Base-by-base conservation (phyloP, 208 protist species). In the Endotrypanum monterogeii region DNA sequence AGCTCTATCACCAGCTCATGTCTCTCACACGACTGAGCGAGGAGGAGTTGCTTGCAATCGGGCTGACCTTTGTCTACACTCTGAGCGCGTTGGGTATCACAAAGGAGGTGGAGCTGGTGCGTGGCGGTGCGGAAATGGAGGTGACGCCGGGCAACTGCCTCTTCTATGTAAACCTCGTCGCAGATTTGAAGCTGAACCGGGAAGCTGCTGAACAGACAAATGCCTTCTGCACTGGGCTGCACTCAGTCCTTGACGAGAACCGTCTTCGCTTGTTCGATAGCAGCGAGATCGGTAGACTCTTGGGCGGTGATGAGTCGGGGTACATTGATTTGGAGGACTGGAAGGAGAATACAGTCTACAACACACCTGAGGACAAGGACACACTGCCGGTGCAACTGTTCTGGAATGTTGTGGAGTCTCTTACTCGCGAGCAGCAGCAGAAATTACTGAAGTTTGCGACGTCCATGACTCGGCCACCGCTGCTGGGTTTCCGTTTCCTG, bases 131-230 rank as follows among this genome's bases (percentile, higher is more conserved):
- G 9, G 70, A 96, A 74, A 88, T 97, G 70, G 58, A 83, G 35
- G 96, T 99, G 51, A 98, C 89, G 0, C 70, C 78, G 37, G 82
- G 80, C 55, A 98, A 98, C 80, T 92, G 87, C 56, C 74, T 95
- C n/a, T 86, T 93, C 72, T 99, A 98, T 77, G 92, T 99, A 54
- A 85, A 95, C 66, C 88, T 96, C 46, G 78, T 98, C n/a, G 91
- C 95, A 0, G 81, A 98, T 83, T 98, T 91, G 66, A 95, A 92
- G 76, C 79, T 99, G 16, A 98, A 98, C 73, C 84, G 79, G 37
- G 92, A 98, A 78, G 91, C 89, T 6, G 86, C 84, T 3, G 73
- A 73, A 37, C 96, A 98, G 77, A 93, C 85, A 51, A 77, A 78
- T 25, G 96, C 95, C 12, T 98, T 98, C 73, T 79, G 80, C 50